These are phyloP conservation scores for Vigna trinervia DNA, from an alignment of 306 rosid genomes.

Conservation along the genomic window DNA sequence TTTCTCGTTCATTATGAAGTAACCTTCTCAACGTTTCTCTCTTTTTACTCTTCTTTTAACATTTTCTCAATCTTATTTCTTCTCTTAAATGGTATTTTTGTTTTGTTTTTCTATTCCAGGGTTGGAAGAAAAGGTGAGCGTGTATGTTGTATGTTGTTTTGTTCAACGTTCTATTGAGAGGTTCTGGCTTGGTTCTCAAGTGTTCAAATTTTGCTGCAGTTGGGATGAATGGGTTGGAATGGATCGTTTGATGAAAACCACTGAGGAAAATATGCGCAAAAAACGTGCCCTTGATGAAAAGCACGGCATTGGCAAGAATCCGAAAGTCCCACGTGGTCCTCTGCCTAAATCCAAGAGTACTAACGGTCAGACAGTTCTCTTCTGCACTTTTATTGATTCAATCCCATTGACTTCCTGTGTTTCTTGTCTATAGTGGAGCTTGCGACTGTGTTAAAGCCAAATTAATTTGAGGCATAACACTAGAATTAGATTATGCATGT, in stretches of 20 bases:
- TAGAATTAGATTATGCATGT: neutral
- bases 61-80: neutral
- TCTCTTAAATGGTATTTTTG: neutral
- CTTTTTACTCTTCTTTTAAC: neutral
- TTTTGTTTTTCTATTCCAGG: constrained; percentile 54
- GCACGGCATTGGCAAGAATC: constrained; percentile 54
- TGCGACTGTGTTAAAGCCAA: constrained; percentile 14
- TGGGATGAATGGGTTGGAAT: constrained; percentile 92
- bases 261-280: constrained; percentile 61
- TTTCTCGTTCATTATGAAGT: constrained; percentile 81
- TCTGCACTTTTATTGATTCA: constrained; percentile 24
- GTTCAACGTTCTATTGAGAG: neutral
- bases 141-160: neutral
- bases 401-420: neutral
- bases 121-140: constrained; percentile 86
- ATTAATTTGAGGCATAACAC: neutral
- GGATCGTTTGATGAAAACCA: constrained; percentile 73
- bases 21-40: constrained; percentile 33
- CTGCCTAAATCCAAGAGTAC: constrained; percentile 53
- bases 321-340: constrained; percentile 47
- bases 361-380: constrained; percentile 52
- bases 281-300: constrained; percentile 48
- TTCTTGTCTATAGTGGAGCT: neutral
- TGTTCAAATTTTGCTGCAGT: constrained; percentile 50
- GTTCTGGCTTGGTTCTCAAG: constrained; percentile 27